These are phyloP conservation scores for Neurospora sp. DNA, from an alignment of 495 filamentous ascomycete species.

Conservation along the genomic window DNA sequence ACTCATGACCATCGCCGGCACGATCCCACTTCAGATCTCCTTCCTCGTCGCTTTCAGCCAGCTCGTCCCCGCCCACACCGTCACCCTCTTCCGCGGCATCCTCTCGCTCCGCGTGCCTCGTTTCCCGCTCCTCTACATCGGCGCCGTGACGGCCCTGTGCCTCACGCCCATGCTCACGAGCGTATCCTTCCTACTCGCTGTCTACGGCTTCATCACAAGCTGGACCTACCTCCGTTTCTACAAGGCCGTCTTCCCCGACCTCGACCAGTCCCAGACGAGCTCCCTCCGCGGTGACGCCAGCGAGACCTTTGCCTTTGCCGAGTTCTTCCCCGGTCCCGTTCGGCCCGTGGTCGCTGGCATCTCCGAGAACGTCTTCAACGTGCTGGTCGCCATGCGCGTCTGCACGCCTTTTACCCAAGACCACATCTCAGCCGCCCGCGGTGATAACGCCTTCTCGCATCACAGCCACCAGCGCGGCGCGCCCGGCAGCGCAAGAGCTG, in stretches of 20 bases:
- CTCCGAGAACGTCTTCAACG: slow-evolving; percentile 61
- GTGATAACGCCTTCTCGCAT: slow-evolving; percentile 18
- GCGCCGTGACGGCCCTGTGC: slow-evolving; percentile 65
- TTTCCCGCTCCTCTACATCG: slow-evolving; percentile 79
- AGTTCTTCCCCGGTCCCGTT: slow-evolving; percentile 85
- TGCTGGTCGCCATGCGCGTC: slow-evolving; percentile 61
- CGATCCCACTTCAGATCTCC: slow-evolving; percentile 77
- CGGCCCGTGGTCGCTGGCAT: slow-evolving; percentile 67
- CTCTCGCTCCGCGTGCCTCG: slow-evolving; percentile 82
- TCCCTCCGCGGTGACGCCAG: slow-evolving; percentile 75
- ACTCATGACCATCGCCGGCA: slow-evolving; percentile 72
- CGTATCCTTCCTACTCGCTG: slow-evolving; percentile 70
- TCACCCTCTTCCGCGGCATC: slow-evolving; percentile 78
- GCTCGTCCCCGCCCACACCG: slow-evolving; percentile 95
- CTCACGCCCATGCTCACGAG: slow-evolving; percentile 74
- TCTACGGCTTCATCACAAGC: slow-evolving; percentile 73
- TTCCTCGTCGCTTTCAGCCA: slow-evolving; percentile 98
- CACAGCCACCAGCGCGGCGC: slow-evolving; percentile 43
- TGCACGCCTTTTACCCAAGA: slow-evolving; percentile 81
- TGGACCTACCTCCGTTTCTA: slow-evolving; percentile 98
- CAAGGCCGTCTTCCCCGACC: slow-evolving; percentile 56
- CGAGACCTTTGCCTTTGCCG: slow-evolving; percentile 89
- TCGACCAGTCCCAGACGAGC: slow-evolving; percentile 51
- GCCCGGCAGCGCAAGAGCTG: slow-evolving; percentile 69
- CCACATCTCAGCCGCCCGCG: slow-evolving; percentile 64